Conservation (phyloP, 441 rosid genomes). For the Syzygium malaccense region DNA sequence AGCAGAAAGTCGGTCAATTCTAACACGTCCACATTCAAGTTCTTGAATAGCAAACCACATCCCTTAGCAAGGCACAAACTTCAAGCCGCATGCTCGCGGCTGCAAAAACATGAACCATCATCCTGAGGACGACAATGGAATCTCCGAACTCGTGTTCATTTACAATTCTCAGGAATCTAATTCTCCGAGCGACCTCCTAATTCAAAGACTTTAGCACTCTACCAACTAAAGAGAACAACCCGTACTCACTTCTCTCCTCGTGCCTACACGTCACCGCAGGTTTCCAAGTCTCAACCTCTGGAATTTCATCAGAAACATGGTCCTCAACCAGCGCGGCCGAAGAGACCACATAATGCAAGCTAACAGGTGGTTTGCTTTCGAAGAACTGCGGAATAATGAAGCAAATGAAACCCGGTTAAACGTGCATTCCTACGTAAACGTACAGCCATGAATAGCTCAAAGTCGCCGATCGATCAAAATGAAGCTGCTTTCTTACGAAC, state of each 20-base stretch:
- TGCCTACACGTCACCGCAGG: neutral
- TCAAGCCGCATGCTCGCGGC: constrained; percentile 23
- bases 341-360: constrained; percentile 14
- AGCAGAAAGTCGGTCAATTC: constrained; percentile 25
- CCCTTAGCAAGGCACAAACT: constrained; percentile 36
- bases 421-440: constrained; percentile 4
- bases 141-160: constrained; percentile 19
- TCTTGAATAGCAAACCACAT: constrained; percentile 19
- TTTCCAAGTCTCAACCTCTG: neutral
- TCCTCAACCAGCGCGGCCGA: constrained; percentile 30
- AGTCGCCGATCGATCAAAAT: neutral
- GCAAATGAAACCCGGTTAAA: constrained; percentile 8
- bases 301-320: constrained; percentile 14
- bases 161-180: constrained; percentile 17
- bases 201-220: constrained; percentile 37
- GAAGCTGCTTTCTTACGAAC: neutral
- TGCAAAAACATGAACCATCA: constrained; percentile 29
- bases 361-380: constrained; percentile 4
- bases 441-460: constrained; percentile 15
- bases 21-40: neutral
- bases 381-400: neutral
- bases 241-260: neutral
- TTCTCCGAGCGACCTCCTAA: constrained; percentile 23
- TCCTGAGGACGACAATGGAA: constrained; percentile 23
- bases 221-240: constrained; percentile 24